These are phyloP conservation scores for Amanita phalloides DNA, from an alignment of 768 basidiomycete species.

Conservation along the genomic window DNA sequence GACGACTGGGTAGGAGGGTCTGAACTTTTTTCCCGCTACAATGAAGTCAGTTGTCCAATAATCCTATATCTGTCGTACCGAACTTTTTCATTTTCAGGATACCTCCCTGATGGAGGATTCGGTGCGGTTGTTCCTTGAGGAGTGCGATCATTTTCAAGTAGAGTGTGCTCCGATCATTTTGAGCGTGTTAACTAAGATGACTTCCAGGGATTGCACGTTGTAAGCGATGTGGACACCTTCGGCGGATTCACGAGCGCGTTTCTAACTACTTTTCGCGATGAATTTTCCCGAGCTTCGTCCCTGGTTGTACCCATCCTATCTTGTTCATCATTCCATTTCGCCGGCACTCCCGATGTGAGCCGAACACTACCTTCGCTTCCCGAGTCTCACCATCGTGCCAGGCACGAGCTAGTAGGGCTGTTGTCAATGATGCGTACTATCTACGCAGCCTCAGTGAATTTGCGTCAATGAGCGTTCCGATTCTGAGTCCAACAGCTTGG, in stretches of 20 bases:
- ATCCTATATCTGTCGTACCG: neutral
- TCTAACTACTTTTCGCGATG: conserved; percentile 53
- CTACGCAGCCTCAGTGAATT: conserved; percentile 39
- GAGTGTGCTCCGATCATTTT: neutral
- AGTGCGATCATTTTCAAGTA: conserved; percentile 69
- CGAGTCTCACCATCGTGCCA: conserved; percentile 12
- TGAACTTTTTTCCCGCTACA: conserved; percentile 39
- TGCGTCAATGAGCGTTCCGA: conserved; percentile 39
- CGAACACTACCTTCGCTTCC: conserved; percentile 4
- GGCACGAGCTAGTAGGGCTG: conserved; percentile 26
- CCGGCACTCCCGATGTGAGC: conserved; percentile 33
- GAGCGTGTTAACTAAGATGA: neutral
- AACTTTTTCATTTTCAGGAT: conserved; percentile 27
- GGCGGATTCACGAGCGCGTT: conserved; percentile 56
- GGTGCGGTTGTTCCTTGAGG: conserved; percentile 59
- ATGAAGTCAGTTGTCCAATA: conserved; percentile 33
- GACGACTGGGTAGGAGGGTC: conserved; percentile 48
- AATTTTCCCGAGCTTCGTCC: conserved; percentile 51
- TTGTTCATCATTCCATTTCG: conserved; percentile 19
- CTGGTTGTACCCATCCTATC: conserved; percentile 52
- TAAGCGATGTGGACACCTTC: conserved; percentile 50
- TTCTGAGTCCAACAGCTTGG: conserved; percentile 37
- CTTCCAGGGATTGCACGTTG: conserved; percentile 57
- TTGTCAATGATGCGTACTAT: conserved; percentile 56
- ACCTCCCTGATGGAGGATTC: conserved; percentile 59